These are phyloP conservation scores for Rhododendron simsii DNA, from an alignment of 148 eudicot species.

Conservation along the genomic window DNA sequence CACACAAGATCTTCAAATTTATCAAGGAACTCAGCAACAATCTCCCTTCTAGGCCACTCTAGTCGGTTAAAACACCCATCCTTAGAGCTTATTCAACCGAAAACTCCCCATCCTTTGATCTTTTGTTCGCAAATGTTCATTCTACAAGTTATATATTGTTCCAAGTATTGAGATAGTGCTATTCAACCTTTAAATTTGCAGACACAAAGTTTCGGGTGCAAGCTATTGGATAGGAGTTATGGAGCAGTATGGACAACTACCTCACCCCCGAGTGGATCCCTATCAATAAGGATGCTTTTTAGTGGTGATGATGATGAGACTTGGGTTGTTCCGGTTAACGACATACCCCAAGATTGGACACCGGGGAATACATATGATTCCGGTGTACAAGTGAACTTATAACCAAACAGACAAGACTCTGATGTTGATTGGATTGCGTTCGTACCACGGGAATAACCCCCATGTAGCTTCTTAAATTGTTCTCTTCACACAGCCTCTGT, in stretches of 20 bases:
- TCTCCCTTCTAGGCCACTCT: no score
- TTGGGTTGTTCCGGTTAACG: slow-evolving; percentile 62
- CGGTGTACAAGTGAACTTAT: slow-evolving; percentile 53
- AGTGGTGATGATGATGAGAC: slow-evolving; percentile 54
- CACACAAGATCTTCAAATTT: no score
- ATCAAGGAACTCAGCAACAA: no score
- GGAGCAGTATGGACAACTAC: slow-evolving; percentile 76
- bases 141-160: no score
- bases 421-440: no score
- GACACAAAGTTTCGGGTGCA: slow-evolving; percentile 60
- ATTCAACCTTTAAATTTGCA: slow-evolving; percentile 15
- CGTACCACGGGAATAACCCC: neutral
- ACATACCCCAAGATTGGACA: slow-evolving; percentile 63
- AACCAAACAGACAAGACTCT: neutral
- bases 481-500: neutral
- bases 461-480: neutral
- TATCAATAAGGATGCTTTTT: slow-evolving; percentile 61
- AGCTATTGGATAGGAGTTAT: slow-evolving; percentile 55
- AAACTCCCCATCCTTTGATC: no score
- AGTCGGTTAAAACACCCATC: no score
- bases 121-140: no score
- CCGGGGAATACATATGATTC: slow-evolving; percentile 65
- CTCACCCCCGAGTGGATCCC: slow-evolving; percentile 60
- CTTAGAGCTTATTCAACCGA: no score
- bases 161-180: neutral